Evolutionary conservation across 345 rosid species (phyloP), one percentile per base, ranked within the genome.

Genomic region (Hibiscus trionum): DNA sequence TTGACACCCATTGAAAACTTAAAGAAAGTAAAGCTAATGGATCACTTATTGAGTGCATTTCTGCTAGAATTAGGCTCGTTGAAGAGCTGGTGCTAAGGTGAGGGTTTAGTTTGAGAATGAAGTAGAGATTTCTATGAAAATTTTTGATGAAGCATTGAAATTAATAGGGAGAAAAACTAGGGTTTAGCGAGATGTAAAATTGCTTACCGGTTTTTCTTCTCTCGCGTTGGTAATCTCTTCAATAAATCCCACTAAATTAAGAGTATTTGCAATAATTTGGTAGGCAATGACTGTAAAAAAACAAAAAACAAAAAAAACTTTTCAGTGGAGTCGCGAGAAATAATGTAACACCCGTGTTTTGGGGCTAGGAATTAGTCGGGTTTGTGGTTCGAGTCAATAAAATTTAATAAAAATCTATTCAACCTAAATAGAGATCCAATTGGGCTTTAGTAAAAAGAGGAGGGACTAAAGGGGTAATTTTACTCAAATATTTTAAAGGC

Each of bases 61-160:
- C 58, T 10, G 64, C 16, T n/a, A 16, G 69, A 61, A 69, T n/a
- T 74, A 78, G 72, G 76, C 61, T 73, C 57, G 46, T 12, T 7
- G 49, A 69, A 3, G 76, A 77, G 59, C 73, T 61, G 56, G 77
- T 76, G 66, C 24, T 77, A 1, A 76, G 75, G 66, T 63, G 61
- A 56, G 80, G 79, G 66, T 46, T 80, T 67, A 77, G 72, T 49
- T 70, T 50, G 74, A 86, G 78, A 4, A 75, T 75, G 73, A 75
- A 82, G 44, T 73, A 64, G 50, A 84, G 77, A 72, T 73, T 75
- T 79, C 79, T 80, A 33, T 82, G 71, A 79, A 61, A 70, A 7
- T 76, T 82, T 83, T 17, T 27, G 58, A 47, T 9, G 57, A 66
- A 66, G 39, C 70, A 66, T 66, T 47, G 57, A 26, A 66, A 47